Evolutionary conservation across 2,329 filamentous ascomycete genomes (phyloP), one percentile per base, ranked within the genome.

Genomic region (Nannizziopsis arthrosporioides): DNA sequence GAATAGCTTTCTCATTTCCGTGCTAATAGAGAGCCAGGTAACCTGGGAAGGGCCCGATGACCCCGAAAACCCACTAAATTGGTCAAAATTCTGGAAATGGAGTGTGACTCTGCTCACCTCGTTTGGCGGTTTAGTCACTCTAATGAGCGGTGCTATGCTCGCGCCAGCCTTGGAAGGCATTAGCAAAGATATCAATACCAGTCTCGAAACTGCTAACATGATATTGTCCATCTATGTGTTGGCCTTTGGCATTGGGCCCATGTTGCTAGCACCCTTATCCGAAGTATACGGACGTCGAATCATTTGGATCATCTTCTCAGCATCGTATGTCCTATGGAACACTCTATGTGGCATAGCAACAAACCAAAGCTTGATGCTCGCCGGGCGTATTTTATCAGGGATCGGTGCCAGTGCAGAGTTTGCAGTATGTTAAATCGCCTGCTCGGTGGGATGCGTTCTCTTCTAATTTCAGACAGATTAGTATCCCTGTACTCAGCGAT

Each of bases 201-300:
- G 67, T 50, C 53, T 60, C 2, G 71, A 70, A 27, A 27, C 22
- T 7, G 22, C 4, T 7, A 27, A 27, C 7, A 27, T 27, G 22
- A 27, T 27, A 27, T 27, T 27, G 22, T 27, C 41, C 41, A 34
- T 43, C 2, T 43, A 19, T 19, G 5, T 32, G 22, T 22, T 43
- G 9, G 41, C 10, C 2, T 32, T 32, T 32, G 27, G 73, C 1
- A 53, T 82, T 5, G 82, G 82, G 0, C 81, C 81, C 0, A 59
- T 84, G 11, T 56, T 84, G 2, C 82, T 77, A 76, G 79, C 77
- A 4, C 80, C 80, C 1, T 59, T 84, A 14, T 77, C 73, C 30
- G 81, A 84, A 58, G 69, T 81, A 2, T 81, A 73, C 55, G 78
- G 78, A 1, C 68, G 77, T 1, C 63, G 75, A 8, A 63, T 71